Evolutionary conservation across 2,329 filamentous ascomycete genomes (phyloP), one percentile per base, ranked within the genome.

Genomic region (Aspergillus latus): DNA sequence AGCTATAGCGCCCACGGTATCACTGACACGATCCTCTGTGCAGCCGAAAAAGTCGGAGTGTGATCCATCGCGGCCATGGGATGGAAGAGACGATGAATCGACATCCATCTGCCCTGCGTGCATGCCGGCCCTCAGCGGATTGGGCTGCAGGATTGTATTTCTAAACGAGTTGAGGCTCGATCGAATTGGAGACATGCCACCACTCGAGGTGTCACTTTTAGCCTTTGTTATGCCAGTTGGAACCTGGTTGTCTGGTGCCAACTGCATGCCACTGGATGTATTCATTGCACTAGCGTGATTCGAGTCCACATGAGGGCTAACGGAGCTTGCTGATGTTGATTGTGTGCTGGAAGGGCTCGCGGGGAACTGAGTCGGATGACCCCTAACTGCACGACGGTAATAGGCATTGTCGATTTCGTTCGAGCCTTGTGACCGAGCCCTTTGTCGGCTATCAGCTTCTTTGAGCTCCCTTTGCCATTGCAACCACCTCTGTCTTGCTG

Each of bases 1-100:
- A 9, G 92, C 94, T 68, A 99, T 96, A 29, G 92, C 94, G 45
- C 95, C 94, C 57, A 99, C 92, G 10, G 94, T 99, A 76, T 99
- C 94, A 2, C 88, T 95, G 64, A 99, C 81, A 66, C 88, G 82
- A 59, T 90, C 86, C 28, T 51, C 50, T 15, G 37, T 49, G 46
- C 39, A 43, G 15, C 52, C 45, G 32, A 49, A 49, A 11, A 54
- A 21, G 21, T 49, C 30, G 11, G 39, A 16, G 10, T 44, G 37
- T 11, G 52, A 46, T 21, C 46, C 54, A 8, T 46, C 21, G 16
- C 49, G 40, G 49, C 42, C 28, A 45, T 42, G 36, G 16, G 44
- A 46, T 15, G 34, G 13, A 37, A 28, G 32, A 4, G 45, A 28
- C 21, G 32, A 36, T 4, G 40, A 28, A 15, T 55, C 48, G 5